phyloP scores from a whole-genome alignment of 164 flowering plant genomes.

The Saururus chinensis region DNA sequence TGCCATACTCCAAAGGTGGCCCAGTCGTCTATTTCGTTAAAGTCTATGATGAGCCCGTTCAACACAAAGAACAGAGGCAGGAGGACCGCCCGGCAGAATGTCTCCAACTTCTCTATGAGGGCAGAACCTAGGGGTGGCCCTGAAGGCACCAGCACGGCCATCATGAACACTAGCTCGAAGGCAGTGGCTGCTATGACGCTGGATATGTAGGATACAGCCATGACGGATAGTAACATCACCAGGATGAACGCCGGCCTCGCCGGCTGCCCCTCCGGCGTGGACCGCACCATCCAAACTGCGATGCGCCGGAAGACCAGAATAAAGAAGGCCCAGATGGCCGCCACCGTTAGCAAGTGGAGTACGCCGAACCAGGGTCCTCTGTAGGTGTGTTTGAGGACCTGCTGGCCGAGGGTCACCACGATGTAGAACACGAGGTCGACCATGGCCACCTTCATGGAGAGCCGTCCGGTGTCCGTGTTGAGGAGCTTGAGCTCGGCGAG shows the following conservation, averaged over 20 bases:
- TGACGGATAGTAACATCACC: neutral
- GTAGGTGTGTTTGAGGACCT: neutral
- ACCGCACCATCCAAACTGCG: slow-evolving; percentile 21
- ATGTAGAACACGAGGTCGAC: slow-evolving; percentile 17
- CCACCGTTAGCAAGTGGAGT: slow-evolving; percentile 13
- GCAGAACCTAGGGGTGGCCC: slow-evolving; percentile 2
- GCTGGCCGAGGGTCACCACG: neutral
- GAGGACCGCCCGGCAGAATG: neutral
- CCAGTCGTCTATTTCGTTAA: neutral
- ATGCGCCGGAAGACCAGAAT: slow-evolving; percentile 7
- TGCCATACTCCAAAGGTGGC: neutral
- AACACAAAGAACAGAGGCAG: neutral
- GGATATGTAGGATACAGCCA: neutral
- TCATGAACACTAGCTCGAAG: neutral
- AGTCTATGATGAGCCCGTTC: neutral
- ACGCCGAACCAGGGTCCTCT: slow-evolving; percentile 3
- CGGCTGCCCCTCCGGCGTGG: slow-evolving; percentile 28
- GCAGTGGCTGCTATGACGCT: neutral
- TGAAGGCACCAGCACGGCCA: neutral
- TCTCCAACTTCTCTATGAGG: neutral
- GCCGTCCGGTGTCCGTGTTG: slow-evolving; percentile 47
- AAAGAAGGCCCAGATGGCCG: slow-evolving; percentile 3
- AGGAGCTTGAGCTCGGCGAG: slow-evolving; percentile 47
- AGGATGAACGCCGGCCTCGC: neutral
- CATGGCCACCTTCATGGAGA: slow-evolving; percentile 30